Evolutionary conservation across 371 early-diverging fungal genomes (phyloP).

Genomic region (Mortierella sp.): DNA sequence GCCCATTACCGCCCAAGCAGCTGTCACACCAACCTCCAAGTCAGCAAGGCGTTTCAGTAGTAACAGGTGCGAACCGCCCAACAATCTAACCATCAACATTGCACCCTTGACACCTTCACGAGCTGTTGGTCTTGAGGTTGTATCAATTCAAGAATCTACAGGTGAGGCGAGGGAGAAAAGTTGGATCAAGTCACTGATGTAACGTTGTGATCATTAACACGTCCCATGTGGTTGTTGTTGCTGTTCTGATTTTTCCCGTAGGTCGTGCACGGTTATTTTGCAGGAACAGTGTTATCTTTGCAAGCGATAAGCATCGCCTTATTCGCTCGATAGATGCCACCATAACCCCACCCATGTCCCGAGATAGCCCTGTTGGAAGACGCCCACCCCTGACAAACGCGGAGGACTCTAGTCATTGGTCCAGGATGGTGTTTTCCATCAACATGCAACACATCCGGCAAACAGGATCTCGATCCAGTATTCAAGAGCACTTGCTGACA

Average conservation of each 20-base stretch:
- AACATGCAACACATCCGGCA: conserved; percentile 35
- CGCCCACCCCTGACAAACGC: neutral
- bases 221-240: neutral
- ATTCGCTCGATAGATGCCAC: conserved; percentile 15
- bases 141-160: neutral
- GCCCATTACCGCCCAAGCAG: conserved; percentile 1
- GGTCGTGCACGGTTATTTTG: conserved; percentile 21
- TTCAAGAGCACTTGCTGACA: conserved; percentile 1
- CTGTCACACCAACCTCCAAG: neutral
- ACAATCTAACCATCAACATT: conserved; percentile 24
- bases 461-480: neutral
- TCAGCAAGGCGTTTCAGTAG: conserved; percentile 16
- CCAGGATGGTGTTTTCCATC: conserved; percentile 35
- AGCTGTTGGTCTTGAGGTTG: conserved; percentile 29
- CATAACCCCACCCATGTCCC: conserved; percentile 23
- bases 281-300: conserved; percentile 20
- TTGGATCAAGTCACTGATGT: neutral
- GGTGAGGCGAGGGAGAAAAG: conserved; percentile 6
- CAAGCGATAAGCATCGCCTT: conserved; percentile 18
- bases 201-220: neutral
- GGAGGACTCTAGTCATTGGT: conserved; percentile 9
- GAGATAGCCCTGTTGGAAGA: conserved; percentile 10
- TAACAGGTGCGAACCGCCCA: neutral
- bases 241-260: neutral
- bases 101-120: conserved; percentile 12